These are phyloP conservation scores for Hymenochaete sp. DNA, from an alignment of 1,284 basidiomycete species.

Conservation along the genomic window DNA sequence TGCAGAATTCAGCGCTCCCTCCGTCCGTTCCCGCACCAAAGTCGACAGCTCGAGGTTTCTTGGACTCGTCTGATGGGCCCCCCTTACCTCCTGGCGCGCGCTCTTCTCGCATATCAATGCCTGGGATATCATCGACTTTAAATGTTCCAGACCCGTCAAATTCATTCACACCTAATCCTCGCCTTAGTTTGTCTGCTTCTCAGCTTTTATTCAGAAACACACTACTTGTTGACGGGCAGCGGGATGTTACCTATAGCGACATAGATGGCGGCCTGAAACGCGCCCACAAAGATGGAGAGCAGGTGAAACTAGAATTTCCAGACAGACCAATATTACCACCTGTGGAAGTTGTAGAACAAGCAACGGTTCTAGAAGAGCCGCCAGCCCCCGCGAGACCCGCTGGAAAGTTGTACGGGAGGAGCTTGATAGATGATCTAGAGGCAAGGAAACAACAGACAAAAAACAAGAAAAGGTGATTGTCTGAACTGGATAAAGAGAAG, in stretches of 20 bases:
- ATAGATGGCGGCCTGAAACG: slow-evolving; percentile 50
- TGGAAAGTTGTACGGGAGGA: slow-evolving; percentile 73
- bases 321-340: slow-evolving; percentile 30
- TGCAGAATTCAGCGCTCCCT: slow-evolving; percentile 41
- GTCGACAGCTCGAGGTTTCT: slow-evolving; percentile 46
- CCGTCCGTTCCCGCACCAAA: slow-evolving; percentile 24
- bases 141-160: slow-evolving; percentile 47
- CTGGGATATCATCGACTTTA: slow-evolving; percentile 21
- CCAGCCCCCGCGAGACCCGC: slow-evolving; percentile 40
- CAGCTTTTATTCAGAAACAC: slow-evolving; percentile 76
- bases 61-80: slow-evolving; percentile 52
- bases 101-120: slow-evolving; percentile 36
- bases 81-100: slow-evolving; percentile 63
- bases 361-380: too few species aligned
- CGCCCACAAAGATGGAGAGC: slow-evolving; percentile 64
- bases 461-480: slow-evolving; percentile 56
- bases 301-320: slow-evolving; percentile 42
- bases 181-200: slow-evolving; percentile 60
- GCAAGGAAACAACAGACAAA: slow-evolving; percentile 66
- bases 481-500: slow-evolving; percentile 11
- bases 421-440: slow-evolving; percentile 75
- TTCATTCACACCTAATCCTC: slow-evolving; percentile 69
- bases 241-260: slow-evolving; percentile 53
- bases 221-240: slow-evolving; percentile 54
- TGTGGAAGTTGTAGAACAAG: too few species aligned